These are phyloP conservation scores for Barnettozyma siamensis DNA, from an alignment of 805 yeast species.

Conservation along the genomic window DNA sequence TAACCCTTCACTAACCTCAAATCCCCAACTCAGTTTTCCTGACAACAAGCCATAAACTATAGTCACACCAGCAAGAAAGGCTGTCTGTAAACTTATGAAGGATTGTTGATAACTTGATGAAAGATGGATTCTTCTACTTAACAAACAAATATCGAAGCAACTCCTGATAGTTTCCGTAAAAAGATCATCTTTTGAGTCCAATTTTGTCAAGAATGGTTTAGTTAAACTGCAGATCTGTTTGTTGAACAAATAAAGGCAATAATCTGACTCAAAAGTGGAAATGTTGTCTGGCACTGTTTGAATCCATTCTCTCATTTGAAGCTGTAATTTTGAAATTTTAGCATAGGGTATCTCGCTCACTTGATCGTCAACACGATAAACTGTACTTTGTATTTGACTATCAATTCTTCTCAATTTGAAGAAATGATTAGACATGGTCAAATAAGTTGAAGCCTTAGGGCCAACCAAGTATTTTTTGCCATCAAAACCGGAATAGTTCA, in stretches of 20 bases:
- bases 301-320: slow-evolving; percentile 1
- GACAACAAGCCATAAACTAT: slow-evolving; percentile 1
- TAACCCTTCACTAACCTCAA: slow-evolving; percentile 5
- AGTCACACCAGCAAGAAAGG: slow-evolving; percentile 4
- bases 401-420: slow-evolving; percentile 3
- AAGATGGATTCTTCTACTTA: slow-evolving; percentile 3
- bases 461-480: neutral
- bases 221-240: slow-evolving; percentile 6
- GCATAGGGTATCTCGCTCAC: slow-evolving; percentile 1
- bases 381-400: slow-evolving; percentile 2
- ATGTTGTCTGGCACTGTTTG: neutral
- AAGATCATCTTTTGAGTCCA: neutral
- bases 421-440: slow-evolving; percentile 3
- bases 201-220: slow-evolving; percentile 1
- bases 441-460: neutral
- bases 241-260: slow-evolving; percentile 3
- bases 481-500: slow-evolving; percentile 1
- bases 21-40: slow-evolving; percentile 1
- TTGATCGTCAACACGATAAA: slow-evolving; percentile 2
- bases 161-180: slow-evolving; percentile 3
- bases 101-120: slow-evolving; percentile 4
- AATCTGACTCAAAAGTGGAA: slow-evolving; percentile 2
- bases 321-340: neutral
- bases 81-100: slow-evolving; percentile 3
- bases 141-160: slow-evolving; percentile 4